Evolutionary conservation across 2,329 filamentous ascomycete genomes (phyloP).

Genomic region (Paecilomyces niveus): DNA sequence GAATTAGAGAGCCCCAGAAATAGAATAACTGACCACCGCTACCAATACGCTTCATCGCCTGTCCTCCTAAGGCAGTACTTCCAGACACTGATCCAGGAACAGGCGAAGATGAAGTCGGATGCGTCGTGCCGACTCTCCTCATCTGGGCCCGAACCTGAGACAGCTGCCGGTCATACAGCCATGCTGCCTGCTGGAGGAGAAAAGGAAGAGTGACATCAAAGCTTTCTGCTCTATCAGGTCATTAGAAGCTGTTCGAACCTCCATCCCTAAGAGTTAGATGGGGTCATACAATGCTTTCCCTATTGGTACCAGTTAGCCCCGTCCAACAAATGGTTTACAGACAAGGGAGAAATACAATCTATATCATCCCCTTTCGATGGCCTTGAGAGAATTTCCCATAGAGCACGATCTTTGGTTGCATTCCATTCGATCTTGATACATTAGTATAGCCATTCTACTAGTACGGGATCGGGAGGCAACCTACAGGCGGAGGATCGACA

Average conservation of each 20-base stretch:
- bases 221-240: conserved; percentile 52
- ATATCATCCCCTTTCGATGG: conserved; percentile 72
- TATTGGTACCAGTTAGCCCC: conserved; percentile 30
- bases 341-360: conserved; percentile 59
- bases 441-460: neutral
- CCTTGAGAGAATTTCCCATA: conserved; percentile 86
- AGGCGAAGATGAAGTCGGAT: conserved; percentile 37
- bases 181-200: conserved; percentile 85
- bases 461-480: conserved; percentile 18
- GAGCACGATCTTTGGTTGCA: conserved; percentile 70
- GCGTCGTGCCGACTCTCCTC: conserved; percentile 51
- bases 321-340: neutral
- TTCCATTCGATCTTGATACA: conserved; percentile 72
- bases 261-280: neutral
- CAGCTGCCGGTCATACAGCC: conserved; percentile 84
- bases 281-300: conserved; percentile 64
- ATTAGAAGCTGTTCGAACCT: conserved; percentile 2
- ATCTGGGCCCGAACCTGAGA: conserved; percentile 87
- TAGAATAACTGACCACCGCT: conserved; percentile 20
- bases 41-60: conserved; percentile 24
- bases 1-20: neutral
- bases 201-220: conserved; percentile 86
- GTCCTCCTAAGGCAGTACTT: conserved; percentile 31
- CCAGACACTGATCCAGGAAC: conserved; percentile 35
- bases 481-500: conserved; percentile 78